A percentile compares a stretch with the other conserved stretches of the same genome.
Conservation (phyloP, 768 basidiomycete species). For the Panaeolus papilionaceus region DNA sequence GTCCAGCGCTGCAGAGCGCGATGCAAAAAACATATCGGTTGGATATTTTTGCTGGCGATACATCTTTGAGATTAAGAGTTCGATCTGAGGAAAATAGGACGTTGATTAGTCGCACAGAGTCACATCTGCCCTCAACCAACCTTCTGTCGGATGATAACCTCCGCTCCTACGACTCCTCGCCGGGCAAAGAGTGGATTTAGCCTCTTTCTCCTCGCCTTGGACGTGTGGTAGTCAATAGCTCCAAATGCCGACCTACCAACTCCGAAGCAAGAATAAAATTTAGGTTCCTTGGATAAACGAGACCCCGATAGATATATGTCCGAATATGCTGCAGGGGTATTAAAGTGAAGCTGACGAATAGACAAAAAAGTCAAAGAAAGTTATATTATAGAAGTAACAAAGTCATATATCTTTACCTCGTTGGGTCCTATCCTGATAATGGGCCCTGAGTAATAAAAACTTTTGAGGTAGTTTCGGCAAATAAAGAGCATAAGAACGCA, state of each 20-base stretch:
- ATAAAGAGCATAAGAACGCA: conserved; percentile 22
- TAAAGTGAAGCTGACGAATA: conserved; percentile 44
- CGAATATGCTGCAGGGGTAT: conserved; percentile 37
- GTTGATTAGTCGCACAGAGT: background rate
- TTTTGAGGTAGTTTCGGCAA: conserved; percentile 1
- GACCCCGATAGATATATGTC: conserved; percentile 42
- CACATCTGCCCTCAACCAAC: conserved; percentile 23
- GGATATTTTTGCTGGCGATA: conserved; percentile 27
- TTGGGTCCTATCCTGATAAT: conserved; percentile 47
- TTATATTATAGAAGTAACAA: background rate
- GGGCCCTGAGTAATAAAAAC: conserved; percentile 33
- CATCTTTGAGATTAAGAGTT: conserved; percentile 34
- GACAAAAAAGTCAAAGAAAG: background rate
- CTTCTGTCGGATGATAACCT: conserved; percentile 38
- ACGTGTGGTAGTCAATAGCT: conserved; percentile 38
- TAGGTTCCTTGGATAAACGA: conserved; percentile 44
- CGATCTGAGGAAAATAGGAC: conserved; percentile 32
- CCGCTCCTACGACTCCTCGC: conserved; percentile 42
- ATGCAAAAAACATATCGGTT: conserved; percentile 45
- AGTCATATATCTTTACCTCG: conserved; percentile 32
- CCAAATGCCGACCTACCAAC: conserved; percentile 42
- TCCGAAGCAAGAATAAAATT: conserved; percentile 45
- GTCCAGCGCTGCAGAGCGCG: conserved; percentile 48
- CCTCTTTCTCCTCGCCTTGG: conserved; percentile 38
- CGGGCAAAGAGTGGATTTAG: conserved; percentile 45